Conservation (phyloP, 805 yeast genomes). For the Wickerhamomyces kurtzmanii region DNA sequence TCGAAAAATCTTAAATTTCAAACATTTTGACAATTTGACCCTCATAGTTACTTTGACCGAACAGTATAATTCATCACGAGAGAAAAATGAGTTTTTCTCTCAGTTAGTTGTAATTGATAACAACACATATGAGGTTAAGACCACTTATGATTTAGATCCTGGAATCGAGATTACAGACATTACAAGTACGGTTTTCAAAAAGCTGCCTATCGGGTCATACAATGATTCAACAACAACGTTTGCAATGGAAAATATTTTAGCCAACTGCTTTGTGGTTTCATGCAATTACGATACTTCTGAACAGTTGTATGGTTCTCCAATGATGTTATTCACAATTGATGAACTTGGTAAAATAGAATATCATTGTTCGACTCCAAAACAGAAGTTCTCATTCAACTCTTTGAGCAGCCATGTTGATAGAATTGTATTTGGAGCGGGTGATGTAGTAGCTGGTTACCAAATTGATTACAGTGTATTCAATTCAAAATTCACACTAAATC, state of each 20-base stretch:
- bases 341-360: conserved; percentile 21
- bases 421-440: conserved; percentile 22
- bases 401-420: conserved; percentile 18
- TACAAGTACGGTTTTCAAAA: conserved; percentile 12
- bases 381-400: conserved; percentile 13
- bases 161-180: conserved; percentile 17
- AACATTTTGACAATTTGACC: conserved; percentile 12
- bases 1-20: conserved; percentile 11
- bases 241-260: conserved; percentile 23
- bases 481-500: conserved; percentile 18
- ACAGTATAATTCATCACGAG: conserved; percentile 2
- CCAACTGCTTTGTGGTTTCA: conserved; percentile 25
- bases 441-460: conserved; percentile 17
- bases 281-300: conserved; percentile 21
- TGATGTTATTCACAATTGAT: conserved; percentile 24
- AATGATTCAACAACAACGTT: conserved; percentile 14
- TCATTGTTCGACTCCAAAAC: conserved; percentile 8
- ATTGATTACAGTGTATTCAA: conserved; percentile 23
- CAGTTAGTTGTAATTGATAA: conserved; percentile 16
- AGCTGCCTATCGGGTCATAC: conserved; percentile 11
- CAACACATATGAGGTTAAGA: conserved; percentile 12
- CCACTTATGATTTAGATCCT: conserved; percentile 7
- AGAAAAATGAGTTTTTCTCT: conserved; percentile 6
- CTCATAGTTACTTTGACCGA: conserved; percentile 11
- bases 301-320: conserved; percentile 17